A percentile compares a stretch with the other conserved stretches of the same genome.
Evolutionary conservation across 768 basidiomycete genomes (phyloP).

Genomic region (Mycena rosella): DNA sequence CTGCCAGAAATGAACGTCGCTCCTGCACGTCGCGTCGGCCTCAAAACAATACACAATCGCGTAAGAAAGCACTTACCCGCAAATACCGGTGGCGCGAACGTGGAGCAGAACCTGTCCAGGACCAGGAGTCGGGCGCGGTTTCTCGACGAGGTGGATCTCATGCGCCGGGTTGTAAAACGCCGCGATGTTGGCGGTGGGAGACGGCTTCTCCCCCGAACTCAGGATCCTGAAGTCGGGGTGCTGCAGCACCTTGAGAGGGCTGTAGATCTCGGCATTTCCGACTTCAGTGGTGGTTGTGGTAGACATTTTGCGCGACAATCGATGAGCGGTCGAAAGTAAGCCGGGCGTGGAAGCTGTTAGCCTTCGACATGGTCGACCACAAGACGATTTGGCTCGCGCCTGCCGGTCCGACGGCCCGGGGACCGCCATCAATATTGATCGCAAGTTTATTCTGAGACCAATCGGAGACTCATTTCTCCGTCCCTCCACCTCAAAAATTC

Average conservation of each 20-base stretch:
- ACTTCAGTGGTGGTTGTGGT: constrained; percentile 41
- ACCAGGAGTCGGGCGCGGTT: constrained; percentile 69
- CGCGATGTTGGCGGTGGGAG: constrained; percentile 66
- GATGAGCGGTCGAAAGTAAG: neutral
- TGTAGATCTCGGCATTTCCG: constrained; percentile 62
- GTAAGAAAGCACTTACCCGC: constrained; percentile 60
- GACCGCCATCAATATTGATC: neutral
- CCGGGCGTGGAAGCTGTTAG: neutral
- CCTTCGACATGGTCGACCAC: neutral
- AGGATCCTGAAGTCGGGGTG: constrained; percentile 69
- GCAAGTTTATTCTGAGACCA: too few relatives aligned
- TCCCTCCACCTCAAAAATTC: too few relatives aligned
- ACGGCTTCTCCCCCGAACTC: constrained; percentile 61
- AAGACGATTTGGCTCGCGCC: neutral
- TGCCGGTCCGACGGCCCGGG: neutral
- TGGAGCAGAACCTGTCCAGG: constrained; percentile 76
- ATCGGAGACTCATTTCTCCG: too few relatives aligned
- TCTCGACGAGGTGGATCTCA: constrained; percentile 77
- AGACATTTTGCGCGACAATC: constrained; percentile 40
- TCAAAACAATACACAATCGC: neutral
- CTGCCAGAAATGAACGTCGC: constrained; percentile 83
- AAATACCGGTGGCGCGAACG: constrained; percentile 77
- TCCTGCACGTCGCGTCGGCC: constrained; percentile 52
- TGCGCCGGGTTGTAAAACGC: constrained; percentile 75
- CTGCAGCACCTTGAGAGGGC: constrained; percentile 67